These are phyloP conservation scores for Neonectria hederae DNA, from an alignment of 2,329 filamentous ascomycete genomes.

Conservation along the genomic window DNA sequence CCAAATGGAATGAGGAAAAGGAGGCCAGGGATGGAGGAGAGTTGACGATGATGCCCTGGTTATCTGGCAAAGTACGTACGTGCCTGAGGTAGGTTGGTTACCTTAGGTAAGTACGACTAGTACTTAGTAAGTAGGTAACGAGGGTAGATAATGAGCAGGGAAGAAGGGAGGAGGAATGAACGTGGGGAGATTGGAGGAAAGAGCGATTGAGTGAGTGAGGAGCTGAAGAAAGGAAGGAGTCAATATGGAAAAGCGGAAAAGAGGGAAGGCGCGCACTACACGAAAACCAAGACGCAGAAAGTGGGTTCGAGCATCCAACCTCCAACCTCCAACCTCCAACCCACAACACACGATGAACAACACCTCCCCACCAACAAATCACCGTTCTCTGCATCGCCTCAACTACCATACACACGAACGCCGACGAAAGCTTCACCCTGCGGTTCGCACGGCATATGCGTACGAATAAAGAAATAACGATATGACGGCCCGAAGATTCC, in stretches of 20 bases:
- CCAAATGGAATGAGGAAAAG: conserved; percentile 20
- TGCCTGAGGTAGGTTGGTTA: not conserved
- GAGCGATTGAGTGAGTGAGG: not conserved
- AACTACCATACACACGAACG: not conserved
- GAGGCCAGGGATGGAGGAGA: conserved; percentile 4
- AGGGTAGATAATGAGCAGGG: not conserved
- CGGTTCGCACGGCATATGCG: not conserved
- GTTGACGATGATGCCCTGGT: not conserved
- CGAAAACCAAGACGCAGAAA: conserved; percentile 10
- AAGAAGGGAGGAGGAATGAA: conserved; percentile 5
- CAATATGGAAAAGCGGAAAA: not conserved
- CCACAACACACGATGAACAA: not conserved
- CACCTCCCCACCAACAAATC: not conserved
- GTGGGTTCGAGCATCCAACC: conserved; percentile 16
- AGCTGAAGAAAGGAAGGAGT: conserved; percentile 2
- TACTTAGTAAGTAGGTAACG: not conserved
- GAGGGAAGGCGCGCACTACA: conserved; percentile 2
- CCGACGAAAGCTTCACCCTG: not conserved
- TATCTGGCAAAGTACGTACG: not conserved
- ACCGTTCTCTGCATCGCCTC: not conserved
- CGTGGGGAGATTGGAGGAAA: not conserved
- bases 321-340: not conserved
- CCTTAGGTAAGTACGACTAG: no score
- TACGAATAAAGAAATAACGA: not conserved
- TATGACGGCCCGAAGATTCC: conserved; percentile 13